Evolutionary conservation across 164 flowering plant species (phyloP).

Genomic region (Vitis rupestris): DNA sequence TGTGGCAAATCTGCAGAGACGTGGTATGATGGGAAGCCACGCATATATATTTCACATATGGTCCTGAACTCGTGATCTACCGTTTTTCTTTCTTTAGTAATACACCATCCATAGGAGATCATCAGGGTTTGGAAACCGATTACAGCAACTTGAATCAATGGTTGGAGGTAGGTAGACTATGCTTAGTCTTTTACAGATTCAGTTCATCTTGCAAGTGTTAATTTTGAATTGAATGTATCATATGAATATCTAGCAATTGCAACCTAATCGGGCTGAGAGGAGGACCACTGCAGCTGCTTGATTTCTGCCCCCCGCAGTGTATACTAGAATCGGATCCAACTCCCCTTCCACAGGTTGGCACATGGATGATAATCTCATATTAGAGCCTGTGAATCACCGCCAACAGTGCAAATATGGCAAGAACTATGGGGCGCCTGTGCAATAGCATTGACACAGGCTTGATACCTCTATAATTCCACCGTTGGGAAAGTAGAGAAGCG

Average conservation of each 20-base stretch:
- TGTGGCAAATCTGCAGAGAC: no score
- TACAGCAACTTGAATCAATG: no score
- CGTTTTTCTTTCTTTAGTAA: no score
- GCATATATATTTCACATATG: no score
- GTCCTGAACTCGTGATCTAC: no score
- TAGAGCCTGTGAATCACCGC: constrained; percentile 85
- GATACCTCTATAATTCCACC: constrained; percentile 85
- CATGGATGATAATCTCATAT: constrained; percentile 86
- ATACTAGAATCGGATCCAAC: constrained; percentile 79
- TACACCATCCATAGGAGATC: no score
- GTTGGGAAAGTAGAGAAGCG: constrained; percentile 82
- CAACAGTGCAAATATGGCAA: constrained; percentile 91
- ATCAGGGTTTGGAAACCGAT: no score
- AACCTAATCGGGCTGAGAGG: constrained; percentile 93
- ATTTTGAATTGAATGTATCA: no score
- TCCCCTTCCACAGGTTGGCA: constrained; percentile 90
- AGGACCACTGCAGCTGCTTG: constrained; percentile 94
- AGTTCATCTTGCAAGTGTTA: no score
- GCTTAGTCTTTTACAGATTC: no score
- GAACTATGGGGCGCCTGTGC: constrained; percentile 96
- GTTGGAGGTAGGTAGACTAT: no score
- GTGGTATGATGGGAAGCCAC: no score
- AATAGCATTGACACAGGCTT: constrained; percentile 80
- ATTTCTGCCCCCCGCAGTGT: constrained; percentile 85
- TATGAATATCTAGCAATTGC: constrained; percentile 34